Conservation (phyloP, 345 rosid species). For the Capsella bursapastoris region DNA sequence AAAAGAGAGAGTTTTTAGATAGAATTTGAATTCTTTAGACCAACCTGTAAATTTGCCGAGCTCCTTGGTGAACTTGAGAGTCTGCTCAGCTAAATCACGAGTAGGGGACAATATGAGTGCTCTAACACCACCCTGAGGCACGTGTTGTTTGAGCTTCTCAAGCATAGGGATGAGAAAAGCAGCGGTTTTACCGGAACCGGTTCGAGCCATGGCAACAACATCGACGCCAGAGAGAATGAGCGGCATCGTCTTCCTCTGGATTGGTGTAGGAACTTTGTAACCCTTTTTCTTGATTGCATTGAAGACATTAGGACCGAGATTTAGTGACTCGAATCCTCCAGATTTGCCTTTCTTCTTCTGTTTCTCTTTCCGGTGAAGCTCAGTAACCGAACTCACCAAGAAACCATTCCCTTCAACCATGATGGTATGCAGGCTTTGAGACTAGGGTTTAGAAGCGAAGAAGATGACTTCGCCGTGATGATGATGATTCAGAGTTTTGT, state of each 20-base stretch:
- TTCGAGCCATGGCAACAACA: constrained; percentile 98
- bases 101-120: constrained; percentile 93
- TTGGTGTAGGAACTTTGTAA: constrained; percentile 91
- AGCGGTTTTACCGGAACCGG: constrained; percentile 97
- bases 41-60: constrained; percentile 85
- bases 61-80: constrained; percentile 90
- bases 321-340: constrained; percentile 93
- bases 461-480: constrained; percentile 8
- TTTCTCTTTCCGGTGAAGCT: constrained; percentile 68
- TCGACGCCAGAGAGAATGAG: constrained; percentile 89
- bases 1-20: not conserved
- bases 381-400: constrained; percentile 77
- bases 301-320: constrained; percentile 71
- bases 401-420: constrained; percentile 42
- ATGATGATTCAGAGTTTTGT: not conserved
- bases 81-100: constrained; percentile 93
- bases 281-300: constrained; percentile 85
- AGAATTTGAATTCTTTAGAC: constrained; percentile 3
- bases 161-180: constrained; percentile 95
- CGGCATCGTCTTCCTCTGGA: constrained; percentile 98
- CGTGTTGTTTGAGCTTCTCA: constrained; percentile 78
- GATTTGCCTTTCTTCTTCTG: constrained; percentile 87
- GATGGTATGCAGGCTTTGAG: constrained; percentile 6
- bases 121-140: constrained; percentile 81
- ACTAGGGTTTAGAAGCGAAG: constrained; percentile 18